phyloP scores from a whole-genome alignment of 495 filamentous ascomycete species.

The Bathelium albidoporum region DNA sequence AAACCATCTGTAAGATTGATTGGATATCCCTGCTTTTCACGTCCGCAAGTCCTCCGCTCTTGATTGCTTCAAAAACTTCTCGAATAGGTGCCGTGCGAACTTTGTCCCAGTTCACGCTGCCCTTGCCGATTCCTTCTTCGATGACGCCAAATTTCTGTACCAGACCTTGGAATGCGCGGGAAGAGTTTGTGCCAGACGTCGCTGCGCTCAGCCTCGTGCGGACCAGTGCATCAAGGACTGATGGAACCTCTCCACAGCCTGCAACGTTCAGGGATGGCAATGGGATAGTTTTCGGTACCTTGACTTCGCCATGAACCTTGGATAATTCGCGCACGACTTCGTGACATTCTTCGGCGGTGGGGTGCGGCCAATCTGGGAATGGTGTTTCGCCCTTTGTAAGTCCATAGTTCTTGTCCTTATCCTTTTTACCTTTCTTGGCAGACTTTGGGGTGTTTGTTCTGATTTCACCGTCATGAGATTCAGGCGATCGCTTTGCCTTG shows the following conservation, averaged over 20 bases:
- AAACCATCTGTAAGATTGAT: constrained; percentile 66
- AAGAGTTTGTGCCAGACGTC: constrained; percentile 56
- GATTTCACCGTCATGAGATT: neutral
- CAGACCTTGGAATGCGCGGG: constrained; percentile 60
- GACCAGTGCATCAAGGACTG: constrained; percentile 78
- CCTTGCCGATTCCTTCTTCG: constrained; percentile 52
- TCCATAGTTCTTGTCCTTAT: constrained; percentile 21
- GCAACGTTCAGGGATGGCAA: constrained; percentile 67
- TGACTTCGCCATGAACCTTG: constrained; percentile 53
- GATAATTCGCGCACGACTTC: constrained; percentile 62
- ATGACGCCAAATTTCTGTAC: constrained; percentile 58
- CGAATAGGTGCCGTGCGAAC: constrained; percentile 53
- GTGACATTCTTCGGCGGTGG: constrained; percentile 62
- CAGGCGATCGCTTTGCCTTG: neutral
- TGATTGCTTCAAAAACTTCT: constrained; percentile 64
- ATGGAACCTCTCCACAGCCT: constrained; percentile 91
- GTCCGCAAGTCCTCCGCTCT: constrained; percentile 57
- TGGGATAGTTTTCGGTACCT: constrained; percentile 57
- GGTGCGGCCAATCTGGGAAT: constrained; percentile 57
- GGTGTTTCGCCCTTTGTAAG: constrained; percentile 39
- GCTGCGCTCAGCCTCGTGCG: constrained; percentile 71
- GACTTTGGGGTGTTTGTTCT: neutral
- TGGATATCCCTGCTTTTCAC: constrained; percentile 73
- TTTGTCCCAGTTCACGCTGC: constrained; percentile 79
- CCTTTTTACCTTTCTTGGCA: constrained; percentile 9